Percentiles rank a stretch among this genome's conserved stretches.
Evolutionary conservation across 129 eudicot species (phyloP).

Genomic region (Artemisia argyi): DNA sequence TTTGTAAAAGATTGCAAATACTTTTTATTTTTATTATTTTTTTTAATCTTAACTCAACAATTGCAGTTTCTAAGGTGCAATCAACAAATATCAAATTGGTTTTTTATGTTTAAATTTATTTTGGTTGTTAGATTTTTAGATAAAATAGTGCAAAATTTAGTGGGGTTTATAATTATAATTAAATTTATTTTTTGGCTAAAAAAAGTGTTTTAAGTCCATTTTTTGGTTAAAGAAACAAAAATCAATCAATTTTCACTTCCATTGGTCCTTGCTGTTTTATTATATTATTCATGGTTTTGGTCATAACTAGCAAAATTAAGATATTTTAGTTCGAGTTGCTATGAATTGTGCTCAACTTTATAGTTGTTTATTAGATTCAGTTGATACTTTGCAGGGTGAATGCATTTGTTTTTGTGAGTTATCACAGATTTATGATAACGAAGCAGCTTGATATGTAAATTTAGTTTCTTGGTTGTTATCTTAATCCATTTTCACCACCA

Average conservation of each 20-base stretch:
- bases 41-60: too few species aligned
- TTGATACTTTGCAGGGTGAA: slow-evolving; percentile 31
- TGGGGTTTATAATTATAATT: neutral
- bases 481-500: slow-evolving; percentile 8
- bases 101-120: neutral
- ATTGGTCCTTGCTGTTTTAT: too few species aligned
- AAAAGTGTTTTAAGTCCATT: too few species aligned
- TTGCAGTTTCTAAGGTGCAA: too few species aligned
- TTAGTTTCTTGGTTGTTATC: slow-evolving; percentile 25
- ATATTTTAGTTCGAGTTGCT: neutral
- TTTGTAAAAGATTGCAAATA: neutral
- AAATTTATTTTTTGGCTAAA: too few species aligned
- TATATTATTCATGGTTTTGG: too few species aligned
- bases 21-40: too few species aligned
- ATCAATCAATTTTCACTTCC: too few species aligned
- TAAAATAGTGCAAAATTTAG: slow-evolving; percentile 22
- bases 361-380: neutral
- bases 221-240: too few species aligned
- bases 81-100: too few species aligned
- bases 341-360: slow-evolving; percentile 3
- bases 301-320: too few species aligned
- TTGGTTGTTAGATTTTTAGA: slow-evolving; percentile 1
- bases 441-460: slow-evolving; percentile 28
- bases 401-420: slow-evolving; percentile 16
- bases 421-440: slow-evolving; percentile 2